These are phyloP conservation scores for Fusarium sterilihyphosum DNA, from an alignment of 2,329 filamentous ascomycete species.

Conservation along the genomic window DNA sequence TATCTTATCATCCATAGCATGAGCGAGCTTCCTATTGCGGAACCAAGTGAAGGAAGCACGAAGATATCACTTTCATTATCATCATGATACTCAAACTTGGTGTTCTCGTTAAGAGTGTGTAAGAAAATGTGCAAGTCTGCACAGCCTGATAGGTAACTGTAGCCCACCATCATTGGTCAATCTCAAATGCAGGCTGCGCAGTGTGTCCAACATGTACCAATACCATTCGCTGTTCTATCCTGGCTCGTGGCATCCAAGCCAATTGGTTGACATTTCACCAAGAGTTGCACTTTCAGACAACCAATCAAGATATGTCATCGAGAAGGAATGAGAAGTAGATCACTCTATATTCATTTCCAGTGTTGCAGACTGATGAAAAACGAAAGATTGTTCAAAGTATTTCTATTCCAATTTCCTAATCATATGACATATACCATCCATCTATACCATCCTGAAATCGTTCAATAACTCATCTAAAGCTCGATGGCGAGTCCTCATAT, in stretches of 20 bases:
- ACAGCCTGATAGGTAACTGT: not conserved
- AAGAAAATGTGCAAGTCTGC: not conserved
- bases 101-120: not conserved
- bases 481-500: conserved; percentile 6
- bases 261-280: not conserved
- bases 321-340: not conserved
- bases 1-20: conserved; percentile 29
- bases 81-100: not conserved
- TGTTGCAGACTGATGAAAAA: not conserved
- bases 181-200: not conserved
- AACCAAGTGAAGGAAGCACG: not conserved
- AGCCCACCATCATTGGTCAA: not conserved
- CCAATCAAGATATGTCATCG: not conserved
- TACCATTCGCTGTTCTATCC: not conserved
- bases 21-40: conserved; percentile 6
- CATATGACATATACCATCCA: not conserved
- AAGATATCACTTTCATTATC: not conserved
- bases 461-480: conserved; percentile 7
- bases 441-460: not conserved
- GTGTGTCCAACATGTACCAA: not conserved
- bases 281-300: not conserved
- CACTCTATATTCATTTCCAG: rapidly evolving
- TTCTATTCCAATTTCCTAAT: not conserved
- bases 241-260: not conserved
- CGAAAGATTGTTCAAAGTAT: not conserved